Percentiles rank a stretch among this genome's conserved stretches.
Evolutionary conservation across 139 green algal genomes (phyloP).

Genomic region (Desmodesmus armatus): DNA sequence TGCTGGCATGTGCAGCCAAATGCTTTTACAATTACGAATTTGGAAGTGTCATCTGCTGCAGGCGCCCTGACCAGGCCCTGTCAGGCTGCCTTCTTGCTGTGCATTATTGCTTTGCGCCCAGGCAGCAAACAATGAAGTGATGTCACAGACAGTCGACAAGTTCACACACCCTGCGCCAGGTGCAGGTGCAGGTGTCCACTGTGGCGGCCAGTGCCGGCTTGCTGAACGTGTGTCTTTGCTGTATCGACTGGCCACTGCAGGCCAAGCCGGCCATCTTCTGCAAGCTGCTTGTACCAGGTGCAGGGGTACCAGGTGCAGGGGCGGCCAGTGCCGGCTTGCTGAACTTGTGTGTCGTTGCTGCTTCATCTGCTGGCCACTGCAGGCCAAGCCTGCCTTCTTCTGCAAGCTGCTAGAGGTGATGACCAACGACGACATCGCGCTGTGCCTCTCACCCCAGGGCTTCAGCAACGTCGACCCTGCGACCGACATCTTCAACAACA

Average conservation of each 20-base stretch:
- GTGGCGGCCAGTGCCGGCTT: no score
- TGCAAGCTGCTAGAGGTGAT: conserved; percentile 56
- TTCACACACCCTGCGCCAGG: conserved; percentile 60
- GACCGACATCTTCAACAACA: conserved; percentile 88
- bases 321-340: no score
- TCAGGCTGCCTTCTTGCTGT: no score
- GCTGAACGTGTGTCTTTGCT: background rate
- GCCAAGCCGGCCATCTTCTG: conserved; percentile 32
- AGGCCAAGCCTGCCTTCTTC: conserved; percentile 25
- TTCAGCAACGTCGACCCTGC: conserved; percentile 82
- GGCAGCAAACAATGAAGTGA: background rate
- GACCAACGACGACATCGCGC: conserved; percentile 46
- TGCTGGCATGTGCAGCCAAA: no score
- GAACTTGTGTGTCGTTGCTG: background rate
- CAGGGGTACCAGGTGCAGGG: background rate
- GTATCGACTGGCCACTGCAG: background rate
- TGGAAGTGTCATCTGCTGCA: background rate
- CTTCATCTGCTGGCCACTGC: no score
- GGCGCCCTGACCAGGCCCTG: background rate
- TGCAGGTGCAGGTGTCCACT: background rate
- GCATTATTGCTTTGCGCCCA: background rate
- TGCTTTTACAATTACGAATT: no score
- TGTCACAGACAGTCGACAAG: conserved; percentile 5
- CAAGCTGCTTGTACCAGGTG: conserved; percentile 62
- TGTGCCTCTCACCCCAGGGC: conserved; percentile 63